Conservation (phyloP, 805 yeast species). For the Yarrowia yakushimensis region DNA sequence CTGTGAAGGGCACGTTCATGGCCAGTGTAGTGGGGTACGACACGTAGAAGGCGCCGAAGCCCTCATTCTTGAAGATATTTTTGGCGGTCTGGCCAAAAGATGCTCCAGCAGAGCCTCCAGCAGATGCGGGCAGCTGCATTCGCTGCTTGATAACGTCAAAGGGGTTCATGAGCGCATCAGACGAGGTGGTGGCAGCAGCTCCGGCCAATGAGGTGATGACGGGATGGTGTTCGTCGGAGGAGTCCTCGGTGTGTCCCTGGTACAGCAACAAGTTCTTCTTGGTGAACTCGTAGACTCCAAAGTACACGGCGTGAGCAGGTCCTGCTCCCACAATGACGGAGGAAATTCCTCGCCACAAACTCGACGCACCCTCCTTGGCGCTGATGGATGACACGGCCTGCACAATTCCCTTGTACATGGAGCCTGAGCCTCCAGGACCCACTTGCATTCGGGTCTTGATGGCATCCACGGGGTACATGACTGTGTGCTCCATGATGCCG, state of each 20-base stretch:
- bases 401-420: constrained; percentile 46
- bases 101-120: constrained; percentile 30
- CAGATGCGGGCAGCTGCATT: constrained; percentile 59
- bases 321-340: constrained; percentile 97
- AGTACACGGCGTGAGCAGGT: constrained; percentile 97
- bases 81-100: constrained; percentile 33
- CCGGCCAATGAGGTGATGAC: constrained; percentile 84
- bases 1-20: constrained; percentile 93
- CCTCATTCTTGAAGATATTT: constrained; percentile 39
- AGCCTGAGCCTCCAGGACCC: constrained; percentile 32
- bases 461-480: constrained; percentile 96
- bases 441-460: constrained; percentile 93
- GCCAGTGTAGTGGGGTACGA: constrained; percentile 92
- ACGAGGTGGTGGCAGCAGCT: constrained; percentile 84
- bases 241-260: constrained; percentile 31
- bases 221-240: constrained; percentile 61
- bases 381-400: constrained; percentile 69
- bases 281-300: constrained; percentile 85
- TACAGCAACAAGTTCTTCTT: constrained; percentile 48
- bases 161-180: constrained; percentile 96
- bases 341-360: constrained; percentile 91
- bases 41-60: constrained; percentile 73
- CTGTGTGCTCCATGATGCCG: constrained; percentile 98
- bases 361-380: constrained; percentile 82
- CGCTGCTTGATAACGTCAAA: constrained; percentile 93